Evolutionary conservation across 768 basidiomycete species (phyloP).

Genomic region (Suillus sp.): DNA sequence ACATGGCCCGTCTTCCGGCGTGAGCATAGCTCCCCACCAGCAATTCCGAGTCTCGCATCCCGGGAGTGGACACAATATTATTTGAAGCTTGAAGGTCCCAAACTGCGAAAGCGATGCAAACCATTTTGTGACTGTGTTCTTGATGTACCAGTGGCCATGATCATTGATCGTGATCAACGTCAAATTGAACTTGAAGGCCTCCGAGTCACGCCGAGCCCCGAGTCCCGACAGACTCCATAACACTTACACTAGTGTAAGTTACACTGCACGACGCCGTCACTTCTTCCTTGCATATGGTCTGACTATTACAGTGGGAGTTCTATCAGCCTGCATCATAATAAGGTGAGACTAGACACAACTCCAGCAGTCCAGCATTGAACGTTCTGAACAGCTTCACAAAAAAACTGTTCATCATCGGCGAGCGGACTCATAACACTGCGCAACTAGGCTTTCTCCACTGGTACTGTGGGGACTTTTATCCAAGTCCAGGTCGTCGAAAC

Average conservation of each 20-base stretch:
- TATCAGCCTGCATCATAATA: too few species aligned
- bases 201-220: too few species aligned
- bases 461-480: slow-evolving; percentile 36
- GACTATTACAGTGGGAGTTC: too few species aligned
- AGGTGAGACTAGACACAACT: too few species aligned
- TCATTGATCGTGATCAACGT: too few species aligned
- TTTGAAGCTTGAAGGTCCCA: neutral
- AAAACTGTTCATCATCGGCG: slow-evolving; percentile 45
- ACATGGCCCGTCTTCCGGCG: neutral
- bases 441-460: slow-evolving; percentile 39
- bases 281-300: too few species aligned
- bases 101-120: neutral
- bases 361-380: neutral
- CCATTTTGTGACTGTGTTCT: neutral
- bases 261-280: too few species aligned
- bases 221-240: too few species aligned
- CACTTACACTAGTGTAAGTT: too few species aligned
- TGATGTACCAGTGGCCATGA: neutral
- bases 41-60: neutral
- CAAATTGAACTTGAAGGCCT: too few species aligned
- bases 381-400: neutral
- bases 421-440: slow-evolving; percentile 51
- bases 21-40: neutral
- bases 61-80: neutral
- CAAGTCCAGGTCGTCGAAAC: slow-evolving; percentile 39